Evolutionary conservation across 2,329 filamentous ascomycete genomes (phyloP).

Genomic region (Sphaerostilbella broomeana): DNA sequence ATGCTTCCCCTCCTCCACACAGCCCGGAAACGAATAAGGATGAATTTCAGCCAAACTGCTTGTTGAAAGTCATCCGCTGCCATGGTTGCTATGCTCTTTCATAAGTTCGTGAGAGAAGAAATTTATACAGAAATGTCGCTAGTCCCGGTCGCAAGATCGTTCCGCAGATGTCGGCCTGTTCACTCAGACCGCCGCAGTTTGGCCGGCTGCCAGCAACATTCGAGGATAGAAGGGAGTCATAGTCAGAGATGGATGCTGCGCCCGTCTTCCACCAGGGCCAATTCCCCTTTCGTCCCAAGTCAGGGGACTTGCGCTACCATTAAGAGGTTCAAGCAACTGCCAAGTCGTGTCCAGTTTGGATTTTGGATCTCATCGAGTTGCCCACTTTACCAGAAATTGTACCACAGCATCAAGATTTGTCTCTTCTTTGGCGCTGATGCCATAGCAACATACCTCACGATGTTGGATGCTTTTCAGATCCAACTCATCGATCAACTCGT

Average conservation of each 20-base stretch:
- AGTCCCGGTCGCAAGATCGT: slow-evolving; percentile 12
- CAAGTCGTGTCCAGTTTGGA: neutral
- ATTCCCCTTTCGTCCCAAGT: neutral
- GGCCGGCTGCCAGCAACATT: slow-evolving; percentile 7
- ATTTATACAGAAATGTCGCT: slow-evolving; percentile 24
- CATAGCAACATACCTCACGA: slow-evolving; percentile 96
- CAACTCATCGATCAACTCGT: slow-evolving; percentile 90
- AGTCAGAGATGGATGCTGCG: neutral
- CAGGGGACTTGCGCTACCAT: slow-evolving; percentile 5
- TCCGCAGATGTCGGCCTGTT: slow-evolving; percentile 1
- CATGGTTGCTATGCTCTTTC: slow-evolving; percentile 15
- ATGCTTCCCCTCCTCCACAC: slow-evolving; percentile 6
- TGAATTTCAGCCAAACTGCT: too few relatives aligned
- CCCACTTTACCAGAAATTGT: slow-evolving; percentile 90
- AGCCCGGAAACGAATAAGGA: too few relatives aligned
- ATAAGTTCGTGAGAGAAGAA: slow-evolving; percentile 31
- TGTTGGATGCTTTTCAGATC: slow-evolving; percentile 83
- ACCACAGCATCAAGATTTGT: slow-evolving; percentile 96
- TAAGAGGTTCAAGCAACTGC: slow-evolving; percentile 9
- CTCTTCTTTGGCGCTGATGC: slow-evolving; percentile 97
- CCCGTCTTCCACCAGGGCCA: neutral
- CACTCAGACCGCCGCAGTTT: slow-evolving; percentile 3
- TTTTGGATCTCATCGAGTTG: slow-evolving; percentile 54
- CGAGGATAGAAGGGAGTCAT: slow-evolving; percentile 8
- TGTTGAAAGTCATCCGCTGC: too few relatives aligned